phyloP scores from a whole-genome alignment of 352 stramenopile genomes.

The Pythium aphanidermatum region DNA sequence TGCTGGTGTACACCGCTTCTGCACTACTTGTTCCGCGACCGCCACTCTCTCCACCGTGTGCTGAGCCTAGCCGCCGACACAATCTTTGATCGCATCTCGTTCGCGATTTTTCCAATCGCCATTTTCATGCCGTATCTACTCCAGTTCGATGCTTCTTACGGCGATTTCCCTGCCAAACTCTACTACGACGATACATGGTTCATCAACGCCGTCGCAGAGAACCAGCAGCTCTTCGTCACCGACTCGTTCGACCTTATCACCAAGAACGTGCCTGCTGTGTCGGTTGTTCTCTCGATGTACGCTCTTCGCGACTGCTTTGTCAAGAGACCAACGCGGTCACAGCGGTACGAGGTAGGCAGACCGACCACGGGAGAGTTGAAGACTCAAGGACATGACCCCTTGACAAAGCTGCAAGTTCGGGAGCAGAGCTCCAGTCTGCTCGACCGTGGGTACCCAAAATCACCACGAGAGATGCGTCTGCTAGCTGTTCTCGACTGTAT shows the following conservation, averaged over 20 bases:
- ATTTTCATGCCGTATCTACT: conserved; percentile 12
- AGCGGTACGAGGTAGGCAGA: neutral
- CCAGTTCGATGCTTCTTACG: conserved; percentile 1
- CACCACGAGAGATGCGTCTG: neutral
- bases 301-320: neutral
- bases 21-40: neutral
- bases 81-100: conserved; percentile 5
- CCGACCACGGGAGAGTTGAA: too few relatives aligned
- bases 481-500: neutral
- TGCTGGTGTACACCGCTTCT: conserved; percentile 8
- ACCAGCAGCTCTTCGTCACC: conserved; percentile 14
- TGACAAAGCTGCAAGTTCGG: too few relatives aligned
- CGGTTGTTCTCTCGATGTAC: conserved; percentile 1
- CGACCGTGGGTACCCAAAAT: too few relatives aligned
- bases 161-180: conserved; percentile 2
- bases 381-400: too few relatives aligned
- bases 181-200: conserved; percentile 11
- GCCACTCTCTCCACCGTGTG: neutral
- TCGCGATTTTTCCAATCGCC: conserved; percentile 1
- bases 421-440: too few relatives aligned
- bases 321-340: neutral
- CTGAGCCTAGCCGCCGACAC: conserved; percentile 1
- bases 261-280: conserved; percentile 3
- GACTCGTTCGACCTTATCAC: conserved; percentile 9
- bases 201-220: conserved; percentile 14